Evolutionary conservation across 495 filamentous ascomycete genomes (phyloP), one percentile per base, ranked within the genome.

Genomic region (Penicillium waksmanii): DNA sequence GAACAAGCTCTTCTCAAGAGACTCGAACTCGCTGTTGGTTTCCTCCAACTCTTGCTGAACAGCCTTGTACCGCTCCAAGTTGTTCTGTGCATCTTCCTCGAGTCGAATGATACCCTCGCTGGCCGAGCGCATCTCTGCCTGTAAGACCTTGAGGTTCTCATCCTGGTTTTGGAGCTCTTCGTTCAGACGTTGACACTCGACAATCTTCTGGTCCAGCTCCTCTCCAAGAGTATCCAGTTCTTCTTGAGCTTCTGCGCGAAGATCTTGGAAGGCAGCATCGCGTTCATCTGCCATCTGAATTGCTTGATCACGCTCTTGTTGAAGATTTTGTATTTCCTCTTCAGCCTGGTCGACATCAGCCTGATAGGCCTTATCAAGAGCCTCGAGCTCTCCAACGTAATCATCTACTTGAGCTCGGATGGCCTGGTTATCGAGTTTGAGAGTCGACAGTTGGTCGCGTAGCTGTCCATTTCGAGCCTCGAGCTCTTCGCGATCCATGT

Each of bases 61-160:
- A 60, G 91, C 82, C 68, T 91, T 81, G 64, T 90, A 87, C 58
- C 84, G 80, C 68, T 89, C 85, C 55, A 80, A 71, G 61, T 84
- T 82, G 60, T 78, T 82, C 55, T 88, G 86, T 51, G 92, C 88
- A 60, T 93, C 91, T 73, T 97, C 93, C 68, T 97, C 95, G 0
- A 98, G 81, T 51, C 88, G 78, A 36, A 97, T 82, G 13, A 97
- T 83, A 6, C 86, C 86, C 62, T 97, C 93, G 61, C 88, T 92
- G 65, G 96, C 87, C 53, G 88, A 87, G 50, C 92, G 89, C 85
- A 98, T 93, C 77, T 98, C 94, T 42, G 86, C 85, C 61, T 97
- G 93, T 33, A 98, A 70, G 6, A 88, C 87, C 56, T 89, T 86
- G 62, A 96, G 90, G 64, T 92, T 92, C 58, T 98, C 93, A 19